Evolutionary conservation across 129 eudicot species (phyloP).

Genomic region (Apium graveolens): DNA sequence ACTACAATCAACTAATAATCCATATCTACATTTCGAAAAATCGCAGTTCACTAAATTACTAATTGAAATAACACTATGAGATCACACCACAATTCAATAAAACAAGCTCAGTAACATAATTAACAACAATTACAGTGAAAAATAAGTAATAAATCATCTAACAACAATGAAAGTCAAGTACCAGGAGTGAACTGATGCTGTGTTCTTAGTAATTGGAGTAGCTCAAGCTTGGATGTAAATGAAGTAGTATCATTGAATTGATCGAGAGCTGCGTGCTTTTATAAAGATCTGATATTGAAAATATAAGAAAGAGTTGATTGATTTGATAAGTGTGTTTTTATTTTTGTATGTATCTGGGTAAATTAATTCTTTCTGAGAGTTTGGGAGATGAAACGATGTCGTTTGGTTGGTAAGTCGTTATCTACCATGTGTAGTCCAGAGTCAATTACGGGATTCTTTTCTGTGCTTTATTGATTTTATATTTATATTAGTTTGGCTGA

Average conservation of each 20-base stretch:
- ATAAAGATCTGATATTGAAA: not conserved
- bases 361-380: no score
- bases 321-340: not conserved
- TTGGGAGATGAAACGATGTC: no score
- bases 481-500: not conserved
- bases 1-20: not conserved
- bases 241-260: not conserved
- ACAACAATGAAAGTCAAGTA: not conserved
- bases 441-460: not conserved
- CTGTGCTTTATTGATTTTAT: not conserved
- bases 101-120: not conserved
- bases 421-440: not conserved
- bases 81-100: not conserved
- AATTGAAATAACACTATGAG: not conserved
- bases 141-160: not conserved
- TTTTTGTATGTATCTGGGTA: not conserved
- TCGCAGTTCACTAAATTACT: no score
- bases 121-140: not conserved
- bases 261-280: not conserved
- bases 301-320: not conserved
- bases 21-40: not conserved
- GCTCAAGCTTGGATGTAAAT: not conserved
- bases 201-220: not conserved
- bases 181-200: not conserved
- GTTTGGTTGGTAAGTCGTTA: not conserved